Conservation (phyloP, 306 rosid genomes). For the Gastrolobium bilobum region DNA sequence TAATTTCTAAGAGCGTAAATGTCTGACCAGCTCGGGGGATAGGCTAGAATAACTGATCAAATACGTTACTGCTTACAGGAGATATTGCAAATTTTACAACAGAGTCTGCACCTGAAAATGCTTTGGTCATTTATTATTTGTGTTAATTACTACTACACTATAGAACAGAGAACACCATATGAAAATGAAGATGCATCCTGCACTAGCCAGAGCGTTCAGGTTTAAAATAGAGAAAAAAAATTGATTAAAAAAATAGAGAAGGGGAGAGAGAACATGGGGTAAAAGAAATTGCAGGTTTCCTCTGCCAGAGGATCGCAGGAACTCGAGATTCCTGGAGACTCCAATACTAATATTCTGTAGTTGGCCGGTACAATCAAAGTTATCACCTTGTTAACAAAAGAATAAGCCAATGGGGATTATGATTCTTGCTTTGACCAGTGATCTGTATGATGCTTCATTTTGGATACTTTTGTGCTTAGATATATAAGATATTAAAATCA, state of each 20-base stretch:
- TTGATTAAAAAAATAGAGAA: conserved; percentile 6
- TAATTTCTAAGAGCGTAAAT: conserved; percentile 25
- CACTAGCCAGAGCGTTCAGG: conserved; percentile 31
- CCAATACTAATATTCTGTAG: conserved; percentile 44
- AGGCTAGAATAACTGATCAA: conserved; percentile 42
- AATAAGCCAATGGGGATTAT: conserved; percentile 36
- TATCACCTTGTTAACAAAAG: conserved; percentile 48
- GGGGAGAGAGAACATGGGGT: background rate
- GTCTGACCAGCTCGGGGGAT: conserved; percentile 45
- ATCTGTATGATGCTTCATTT: conserved; percentile 44
- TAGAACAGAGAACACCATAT: conserved; percentile 9
- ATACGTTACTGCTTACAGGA: conserved; percentile 26
- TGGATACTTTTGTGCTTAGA: conserved; percentile 15
- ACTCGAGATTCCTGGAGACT: conserved; percentile 48
- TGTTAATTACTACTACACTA: background rate
- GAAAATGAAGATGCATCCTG: conserved; percentile 46
- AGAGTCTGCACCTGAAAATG: conserved; percentile 37
- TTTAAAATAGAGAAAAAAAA: conserved; percentile 39
- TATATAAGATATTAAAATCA: background rate
- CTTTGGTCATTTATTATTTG: conserved; percentile 38
- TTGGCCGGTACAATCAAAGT: conserved; percentile 57
- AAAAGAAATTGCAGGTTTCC: conserved; percentile 29
- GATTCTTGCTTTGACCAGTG: conserved; percentile 55
- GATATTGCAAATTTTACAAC: conserved; percentile 22
- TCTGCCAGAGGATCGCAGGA: conserved; percentile 48